Conservation (phyloP, 352 stramenopile species). For the Elongisporangium prolatum region DNA sequence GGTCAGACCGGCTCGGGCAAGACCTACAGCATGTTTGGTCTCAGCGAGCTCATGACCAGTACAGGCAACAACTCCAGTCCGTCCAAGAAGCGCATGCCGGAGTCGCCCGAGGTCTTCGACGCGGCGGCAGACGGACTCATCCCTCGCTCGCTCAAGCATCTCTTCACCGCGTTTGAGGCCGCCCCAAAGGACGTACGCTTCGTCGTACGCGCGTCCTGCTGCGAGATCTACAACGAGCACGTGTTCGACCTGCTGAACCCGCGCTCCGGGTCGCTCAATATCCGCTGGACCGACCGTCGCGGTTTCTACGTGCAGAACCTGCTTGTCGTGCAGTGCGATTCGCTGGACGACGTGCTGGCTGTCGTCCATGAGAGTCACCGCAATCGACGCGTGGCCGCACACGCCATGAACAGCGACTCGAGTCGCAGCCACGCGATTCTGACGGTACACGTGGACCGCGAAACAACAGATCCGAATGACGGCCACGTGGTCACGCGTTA, state of each 20-base stretch:
- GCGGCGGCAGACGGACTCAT: slow-evolving; percentile 54
- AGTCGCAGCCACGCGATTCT: slow-evolving; percentile 77
- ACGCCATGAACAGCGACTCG: slow-evolving; percentile 81
- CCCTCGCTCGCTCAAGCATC: slow-evolving; percentile 63
- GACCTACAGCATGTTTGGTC: slow-evolving; percentile 77
- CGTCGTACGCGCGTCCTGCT: slow-evolving; percentile 67
- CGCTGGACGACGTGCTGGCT: slow-evolving; percentile 63
- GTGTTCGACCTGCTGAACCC: slow-evolving; percentile 76
- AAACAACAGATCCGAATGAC: slow-evolving; percentile 41
- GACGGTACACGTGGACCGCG: slow-evolving; percentile 65
- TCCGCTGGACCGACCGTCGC: slow-evolving; percentile 68
- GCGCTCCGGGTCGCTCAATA: slow-evolving; percentile 45
- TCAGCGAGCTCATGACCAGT: slow-evolving; percentile 53
- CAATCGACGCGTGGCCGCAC: slow-evolving; percentile 58
- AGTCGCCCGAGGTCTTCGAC: neutral
- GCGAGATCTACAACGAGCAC: slow-evolving; percentile 85
- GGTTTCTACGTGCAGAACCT: slow-evolving; percentile 81
- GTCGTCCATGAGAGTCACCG: slow-evolving; percentile 73
- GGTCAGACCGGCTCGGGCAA: slow-evolving; percentile 66
- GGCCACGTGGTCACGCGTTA: slow-evolving; percentile 48
- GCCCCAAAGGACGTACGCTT: slow-evolving; percentile 47
- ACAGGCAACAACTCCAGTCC: slow-evolving; percentile 4
- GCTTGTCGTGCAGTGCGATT: slow-evolving; percentile 69
- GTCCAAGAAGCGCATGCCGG: neutral
- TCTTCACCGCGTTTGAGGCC: slow-evolving; percentile 46